phyloP scores from a whole-genome alignment of 805 yeast species.

The Zygoascus bituminiphila region DNA sequence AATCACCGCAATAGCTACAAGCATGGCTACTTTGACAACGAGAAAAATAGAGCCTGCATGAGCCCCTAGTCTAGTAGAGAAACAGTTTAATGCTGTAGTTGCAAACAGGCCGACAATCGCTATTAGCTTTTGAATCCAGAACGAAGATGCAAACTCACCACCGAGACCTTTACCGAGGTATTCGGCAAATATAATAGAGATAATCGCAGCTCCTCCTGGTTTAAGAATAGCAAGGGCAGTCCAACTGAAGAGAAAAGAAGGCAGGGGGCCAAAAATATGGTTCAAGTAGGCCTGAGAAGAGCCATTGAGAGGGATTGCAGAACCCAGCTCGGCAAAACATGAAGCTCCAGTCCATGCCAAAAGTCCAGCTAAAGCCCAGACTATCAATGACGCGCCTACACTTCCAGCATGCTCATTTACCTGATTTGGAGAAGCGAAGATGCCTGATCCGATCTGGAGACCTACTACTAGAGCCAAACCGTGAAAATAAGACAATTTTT shows the following conservation, averaged over 20 bases:
- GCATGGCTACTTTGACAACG: conserved; percentile 27
- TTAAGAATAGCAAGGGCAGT: conserved; percentile 31
- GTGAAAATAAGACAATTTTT: conserved; percentile 24
- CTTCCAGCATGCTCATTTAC: conserved; percentile 33
- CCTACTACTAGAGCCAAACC: conserved; percentile 35
- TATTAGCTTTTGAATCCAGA: conserved; percentile 25
- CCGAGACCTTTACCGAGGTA: conserved; percentile 25
- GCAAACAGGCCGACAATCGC: conserved; percentile 26
- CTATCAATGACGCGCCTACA: conserved; percentile 29
- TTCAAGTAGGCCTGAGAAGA: conserved; percentile 34
- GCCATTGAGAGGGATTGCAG: conserved; percentile 34
- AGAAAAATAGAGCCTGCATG: conserved; percentile 28
- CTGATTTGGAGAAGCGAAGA: conserved; percentile 35
- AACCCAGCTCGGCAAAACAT: conserved; percentile 35
- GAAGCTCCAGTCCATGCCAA: conserved; percentile 39
- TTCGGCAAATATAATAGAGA: conserved; percentile 34
- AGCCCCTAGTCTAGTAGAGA: conserved; percentile 27
- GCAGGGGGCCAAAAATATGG: conserved; percentile 30
- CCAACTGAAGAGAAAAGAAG: conserved; percentile 34
- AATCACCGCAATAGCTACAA: conserved; percentile 25
- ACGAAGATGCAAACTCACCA: conserved; percentile 12
- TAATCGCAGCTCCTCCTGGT: conserved; percentile 35
- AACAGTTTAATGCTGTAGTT: conserved; percentile 24
- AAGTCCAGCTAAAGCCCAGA: conserved; percentile 34
- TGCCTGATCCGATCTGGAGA: conserved; percentile 38